Percentiles rank a stretch among this genome's conserved stretches.
Conservation (phyloP, 192 early-diverging fungal genomes). For the Coemansia aciculifera region DNA sequence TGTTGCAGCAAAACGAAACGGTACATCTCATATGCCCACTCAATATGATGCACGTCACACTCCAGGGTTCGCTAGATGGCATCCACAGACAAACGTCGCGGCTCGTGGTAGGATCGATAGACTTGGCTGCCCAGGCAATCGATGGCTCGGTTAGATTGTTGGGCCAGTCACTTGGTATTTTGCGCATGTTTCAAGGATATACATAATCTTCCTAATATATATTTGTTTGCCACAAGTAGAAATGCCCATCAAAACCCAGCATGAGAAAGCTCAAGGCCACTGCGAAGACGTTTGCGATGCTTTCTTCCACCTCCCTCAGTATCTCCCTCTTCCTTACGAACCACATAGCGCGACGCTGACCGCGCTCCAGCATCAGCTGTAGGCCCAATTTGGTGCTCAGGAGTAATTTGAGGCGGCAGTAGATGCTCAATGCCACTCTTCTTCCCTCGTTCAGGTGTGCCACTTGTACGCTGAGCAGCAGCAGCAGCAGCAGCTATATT, state of each 20-base stretch:
- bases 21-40: constrained; percentile 4
- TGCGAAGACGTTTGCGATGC: constrained; percentile 37
- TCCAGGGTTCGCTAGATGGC: background rate
- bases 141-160: background rate
- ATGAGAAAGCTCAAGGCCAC: background rate
- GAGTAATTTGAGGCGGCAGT: constrained; percentile 26
- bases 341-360: constrained; percentile 40
- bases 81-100: background rate
- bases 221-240: background rate
- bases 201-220: background rate
- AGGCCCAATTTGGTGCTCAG: constrained; percentile 41
- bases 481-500: constrained; percentile 33
- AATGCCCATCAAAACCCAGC: too few species aligned
- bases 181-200: background rate
- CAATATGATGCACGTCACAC: background rate
- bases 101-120: background rate
- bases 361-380: constrained; percentile 22
- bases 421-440: background rate
- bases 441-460: constrained; percentile 21
- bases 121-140: background rate
- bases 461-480: constrained; percentile 18
- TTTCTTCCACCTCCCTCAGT: constrained; percentile 42
- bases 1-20: background rate
- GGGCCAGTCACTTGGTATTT: background rate
- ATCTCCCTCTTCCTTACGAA: constrained; percentile 40